Evolutionary conservation across 2,329 filamentous ascomycete species (phyloP), one percentile per base, ranked within the genome.

Genomic region (Pestalotiopsis sp.): DNA sequence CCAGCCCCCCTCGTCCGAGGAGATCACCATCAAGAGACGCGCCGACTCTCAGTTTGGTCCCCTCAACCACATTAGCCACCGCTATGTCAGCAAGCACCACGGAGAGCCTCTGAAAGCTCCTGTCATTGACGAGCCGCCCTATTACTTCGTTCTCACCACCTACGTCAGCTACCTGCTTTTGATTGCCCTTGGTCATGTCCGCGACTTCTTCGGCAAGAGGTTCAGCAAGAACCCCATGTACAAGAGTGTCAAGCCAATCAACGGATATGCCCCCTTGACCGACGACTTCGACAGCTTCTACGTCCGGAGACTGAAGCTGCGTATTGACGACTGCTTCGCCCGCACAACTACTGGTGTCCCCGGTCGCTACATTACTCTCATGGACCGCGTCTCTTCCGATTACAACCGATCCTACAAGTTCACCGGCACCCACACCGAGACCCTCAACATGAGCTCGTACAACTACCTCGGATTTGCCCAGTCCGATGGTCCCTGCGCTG

Each of bases 211-310:
- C 79, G 95, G 96, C 80, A 98, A 98, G 86, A 90, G 93, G 71
- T 98, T 99, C 82, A 92, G 92, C 78, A 90, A 94, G 80, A 90
- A 93, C 78, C 92, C 94, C 76, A 79, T 86, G 69, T 98, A 98
- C 82, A 91, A 90, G 77, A 92, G 96, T 75, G 85, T 98, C 76
- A 92, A 92, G 78, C 88, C 92, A 49, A 88, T 90, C 73, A 93
- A 97, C 78, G 96, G 96, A 71, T 98, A 97, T 78, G 96, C 95
- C 12, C 94, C 96, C 2, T 87, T 99, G 72, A 98, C 98, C 81
- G 97, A 94, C 76, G 96, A 99, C 81, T 99, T 99, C 78, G 96
- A 99, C 85, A 98, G 95, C 81, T 99, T 99, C 81, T 99, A 99
- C 82, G 93, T 95, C 68, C 90, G 96, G 68, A 88, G 96, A 70